phyloP scores from a whole-genome alignment of 495 filamentous ascomycete species.

The Neurospora discreta region DNA sequence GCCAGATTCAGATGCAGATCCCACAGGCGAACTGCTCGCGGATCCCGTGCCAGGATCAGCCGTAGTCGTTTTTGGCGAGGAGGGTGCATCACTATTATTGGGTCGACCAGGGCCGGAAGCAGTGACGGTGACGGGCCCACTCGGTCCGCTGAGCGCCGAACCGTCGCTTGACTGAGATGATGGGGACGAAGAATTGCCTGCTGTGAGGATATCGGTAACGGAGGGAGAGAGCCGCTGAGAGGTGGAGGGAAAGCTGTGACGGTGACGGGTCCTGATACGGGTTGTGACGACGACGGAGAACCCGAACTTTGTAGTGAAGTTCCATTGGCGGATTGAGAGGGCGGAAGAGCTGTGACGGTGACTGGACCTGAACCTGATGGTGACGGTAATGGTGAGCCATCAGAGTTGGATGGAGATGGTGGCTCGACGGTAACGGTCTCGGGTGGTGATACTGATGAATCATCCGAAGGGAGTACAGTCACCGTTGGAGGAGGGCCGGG shows the following conservation, averaged over 20 bases:
- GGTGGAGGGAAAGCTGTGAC: neutral
- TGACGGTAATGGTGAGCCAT: neutral
- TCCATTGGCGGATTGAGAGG: neutral
- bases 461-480: neutral
- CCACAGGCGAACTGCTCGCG: neutral
- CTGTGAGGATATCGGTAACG: neutral
- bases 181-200: neutral
- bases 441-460: neutral
- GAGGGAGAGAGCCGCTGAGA: neutral
- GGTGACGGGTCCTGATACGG: neutral
- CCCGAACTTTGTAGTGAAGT: neutral
- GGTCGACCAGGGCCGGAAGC: neutral
- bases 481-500: neutral
- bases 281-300: neutral
- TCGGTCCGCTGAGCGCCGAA: neutral
- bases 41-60: neutral
- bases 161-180: neutral
- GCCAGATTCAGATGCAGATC: neutral
- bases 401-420: neutral
- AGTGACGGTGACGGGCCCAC: slow-evolving; percentile 2
- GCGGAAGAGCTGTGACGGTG: neutral
- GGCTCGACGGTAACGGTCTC: neutral
- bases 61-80: neutral
- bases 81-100: neutral
- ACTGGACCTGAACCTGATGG: neutral